Percentiles rank a stretch among this genome's conserved stretches.
These are phyloP conservation scores for Geranium rotundifolium DNA, from an alignment of 345 rosid species.

Conservation along the genomic window DNA sequence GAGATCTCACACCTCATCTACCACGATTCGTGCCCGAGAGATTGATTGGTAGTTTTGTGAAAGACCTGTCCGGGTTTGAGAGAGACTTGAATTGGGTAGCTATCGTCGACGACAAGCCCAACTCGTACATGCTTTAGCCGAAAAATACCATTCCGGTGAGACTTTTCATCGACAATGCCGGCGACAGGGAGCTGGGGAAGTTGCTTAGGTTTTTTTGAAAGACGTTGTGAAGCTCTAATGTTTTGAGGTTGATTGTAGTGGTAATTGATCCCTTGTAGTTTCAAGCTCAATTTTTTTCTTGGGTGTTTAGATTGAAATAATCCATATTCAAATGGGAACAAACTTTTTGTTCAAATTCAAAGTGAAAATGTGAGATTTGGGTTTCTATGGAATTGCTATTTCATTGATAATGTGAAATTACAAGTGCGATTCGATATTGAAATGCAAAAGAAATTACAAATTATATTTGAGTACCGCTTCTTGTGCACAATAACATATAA, in stretches of 20 bases:
- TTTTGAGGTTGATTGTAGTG: too few species aligned
- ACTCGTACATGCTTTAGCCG: slow-evolving; percentile 58
- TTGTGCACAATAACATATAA: too few species aligned
- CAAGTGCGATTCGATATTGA: neutral
- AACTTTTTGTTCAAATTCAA: too few species aligned
- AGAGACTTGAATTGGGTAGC: slow-evolving; percentile 54
- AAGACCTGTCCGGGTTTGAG: slow-evolving; percentile 60
- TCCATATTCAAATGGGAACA: too few species aligned
- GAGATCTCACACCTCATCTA: slow-evolving; percentile 57
- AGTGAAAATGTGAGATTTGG: too few species aligned
- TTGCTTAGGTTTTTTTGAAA: slow-evolving; percentile 57
- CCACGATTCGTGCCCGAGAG: slow-evolving; percentile 54
- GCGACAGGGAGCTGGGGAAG: slow-evolving; percentile 44
- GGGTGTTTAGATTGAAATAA: too few species aligned
- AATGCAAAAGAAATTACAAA: neutral
- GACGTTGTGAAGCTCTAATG: slow-evolving; percentile 44
- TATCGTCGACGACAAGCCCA: slow-evolving; percentile 81
- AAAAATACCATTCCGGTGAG: slow-evolving; percentile 67
- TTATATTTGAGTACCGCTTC: too few species aligned
- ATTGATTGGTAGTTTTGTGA: slow-evolving; percentile 59
- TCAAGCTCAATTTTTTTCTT: too few species aligned
- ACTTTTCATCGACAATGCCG: slow-evolving; percentile 46
- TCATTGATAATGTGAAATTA: too few species aligned
- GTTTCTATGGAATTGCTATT: too few species aligned
- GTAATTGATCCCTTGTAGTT: too few species aligned